Conservation (phyloP, 2,329 filamentous ascomycete genomes). For the Parafenestella ontariensis region DNA sequence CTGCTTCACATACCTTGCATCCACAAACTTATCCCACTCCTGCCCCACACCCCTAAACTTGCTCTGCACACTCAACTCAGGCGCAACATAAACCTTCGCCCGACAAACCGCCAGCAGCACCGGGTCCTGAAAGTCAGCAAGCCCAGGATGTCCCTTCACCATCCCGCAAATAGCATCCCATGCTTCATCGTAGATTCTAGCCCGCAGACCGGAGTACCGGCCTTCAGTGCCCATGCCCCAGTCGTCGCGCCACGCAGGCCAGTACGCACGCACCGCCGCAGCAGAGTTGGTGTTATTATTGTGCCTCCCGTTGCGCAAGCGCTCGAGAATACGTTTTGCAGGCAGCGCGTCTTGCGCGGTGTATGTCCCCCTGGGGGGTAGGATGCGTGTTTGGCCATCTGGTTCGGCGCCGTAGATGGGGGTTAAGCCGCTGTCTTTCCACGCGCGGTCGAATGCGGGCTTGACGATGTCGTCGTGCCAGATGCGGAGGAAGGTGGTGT, state of each 20-base stretch:
- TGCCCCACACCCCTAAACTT: conserved; percentile 14
- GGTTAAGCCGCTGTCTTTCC: conserved; percentile 14
- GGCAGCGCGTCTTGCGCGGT: conserved; percentile 9
- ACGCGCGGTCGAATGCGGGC: conserved; percentile 27
- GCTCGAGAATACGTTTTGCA: conserved; percentile 2
- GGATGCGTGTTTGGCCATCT: neutral
- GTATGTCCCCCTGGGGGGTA: neutral
- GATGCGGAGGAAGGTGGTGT: conserved; percentile 15
- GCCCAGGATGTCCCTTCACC: conserved; percentile 13
- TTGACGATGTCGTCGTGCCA: conserved; percentile 30
- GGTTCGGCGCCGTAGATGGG: neutral
- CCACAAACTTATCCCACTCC: conserved; percentile 24
- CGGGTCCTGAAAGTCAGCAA: conserved; percentile 15
- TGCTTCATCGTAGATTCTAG: conserved; percentile 10
- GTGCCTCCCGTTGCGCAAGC: neutral
- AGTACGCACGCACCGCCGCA: conserved; percentile 1
- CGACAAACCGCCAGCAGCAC: conserved; percentile 16
- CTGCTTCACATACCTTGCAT: conserved; percentile 14
- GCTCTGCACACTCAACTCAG: neutral
- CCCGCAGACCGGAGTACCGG: conserved; percentile 1
- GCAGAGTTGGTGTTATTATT: too few relatives aligned
- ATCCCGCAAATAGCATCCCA: conserved; percentile 25
- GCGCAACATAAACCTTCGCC: conserved; percentile 2
- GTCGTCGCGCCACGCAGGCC: conserved; percentile 17
- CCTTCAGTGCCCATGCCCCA: conserved; percentile 6